phyloP scores from a whole-genome alignment of 1,284 basidiomycete genomes.

The Microbotryum intermedium region DNA sequence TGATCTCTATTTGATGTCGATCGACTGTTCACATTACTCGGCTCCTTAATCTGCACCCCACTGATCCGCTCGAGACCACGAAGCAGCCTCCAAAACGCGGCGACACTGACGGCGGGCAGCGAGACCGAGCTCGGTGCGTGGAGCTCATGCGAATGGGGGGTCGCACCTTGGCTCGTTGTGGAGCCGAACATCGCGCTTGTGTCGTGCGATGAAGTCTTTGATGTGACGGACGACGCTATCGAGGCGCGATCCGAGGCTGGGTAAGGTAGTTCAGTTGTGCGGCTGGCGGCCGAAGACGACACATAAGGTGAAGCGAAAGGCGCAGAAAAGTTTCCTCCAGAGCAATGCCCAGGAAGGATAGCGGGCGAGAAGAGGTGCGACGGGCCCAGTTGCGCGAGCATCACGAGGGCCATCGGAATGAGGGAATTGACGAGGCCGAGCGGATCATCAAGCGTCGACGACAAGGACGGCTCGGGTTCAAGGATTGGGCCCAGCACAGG shows the following conservation, averaged over 20 bases:
- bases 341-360: not conserved
- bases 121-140: slow-evolving; percentile 32
- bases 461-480: not conserved
- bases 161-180: not conserved
- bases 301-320: too few relatives aligned
- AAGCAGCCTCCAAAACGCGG: slow-evolving; percentile 32
- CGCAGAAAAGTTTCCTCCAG: too few relatives aligned
- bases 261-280: not conserved
- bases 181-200: too few relatives aligned
- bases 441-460: slow-evolving; percentile 14
- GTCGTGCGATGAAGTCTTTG: too few relatives aligned
- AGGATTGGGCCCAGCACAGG: slow-evolving; percentile 7
- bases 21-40: too few relatives aligned
- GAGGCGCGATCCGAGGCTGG: slow-evolving; percentile 1
- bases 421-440: slow-evolving; percentile 29
- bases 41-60: slow-evolving; percentile 9
- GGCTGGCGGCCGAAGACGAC: too few relatives aligned
- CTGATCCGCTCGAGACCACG: slow-evolving; percentile 32
- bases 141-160: slow-evolving; percentile 29
- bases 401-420: slow-evolving; percentile 28
- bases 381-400: slow-evolving; percentile 32
- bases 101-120: slow-evolving; percentile 31
- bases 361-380: slow-evolving; percentile 30
- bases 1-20: too few relatives aligned
- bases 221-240: not conserved